phyloP scores from a whole-genome alignment of 169 alveolate species.

The Plasmodium vinckei region DNA sequence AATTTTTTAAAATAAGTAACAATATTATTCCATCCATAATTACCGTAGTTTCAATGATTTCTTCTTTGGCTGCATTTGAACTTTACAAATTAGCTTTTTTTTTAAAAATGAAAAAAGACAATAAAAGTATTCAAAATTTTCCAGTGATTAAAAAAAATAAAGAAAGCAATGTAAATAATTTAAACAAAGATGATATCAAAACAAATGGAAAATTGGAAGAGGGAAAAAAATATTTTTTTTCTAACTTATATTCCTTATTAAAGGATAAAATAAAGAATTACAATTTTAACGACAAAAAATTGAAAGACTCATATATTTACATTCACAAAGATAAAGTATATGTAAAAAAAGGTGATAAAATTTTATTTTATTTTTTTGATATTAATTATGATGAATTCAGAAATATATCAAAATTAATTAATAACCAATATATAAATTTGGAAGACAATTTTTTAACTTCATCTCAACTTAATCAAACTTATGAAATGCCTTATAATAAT shows the following conservation, averaged over 20 bases:
- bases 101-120: not conserved
- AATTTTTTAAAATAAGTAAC: slow-evolving; percentile 43
- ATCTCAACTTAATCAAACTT: not conserved
- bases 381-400: slow-evolving; percentile 23
- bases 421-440: slow-evolving; percentile 55
- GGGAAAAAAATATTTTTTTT: not conserved
- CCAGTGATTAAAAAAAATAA: not conserved
- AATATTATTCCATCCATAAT: slow-evolving; percentile 58
- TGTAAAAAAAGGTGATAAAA: slow-evolving; percentile 20
- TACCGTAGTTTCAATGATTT: slow-evolving; percentile 52
- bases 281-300: not conserved
- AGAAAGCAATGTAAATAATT: not conserved
- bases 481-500: slow-evolving; percentile 5
- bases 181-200: too few species aligned
- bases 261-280: not conserved
- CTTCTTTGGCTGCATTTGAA: slow-evolving; percentile 48
- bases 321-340: slow-evolving; percentile 15
- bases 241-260: not conserved
- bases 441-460: slow-evolving; percentile 49
- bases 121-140: too few species aligned
- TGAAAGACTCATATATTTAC: slow-evolving; percentile 4
- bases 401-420: not conserved
- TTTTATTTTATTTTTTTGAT: slow-evolving; percentile 39
- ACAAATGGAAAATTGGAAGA: not conserved
- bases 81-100: slow-evolving; percentile 43